Evolutionary conservation across 2,329 filamentous ascomycete species (phyloP).

Genomic region (Furcasterigmium furcatum): DNA sequence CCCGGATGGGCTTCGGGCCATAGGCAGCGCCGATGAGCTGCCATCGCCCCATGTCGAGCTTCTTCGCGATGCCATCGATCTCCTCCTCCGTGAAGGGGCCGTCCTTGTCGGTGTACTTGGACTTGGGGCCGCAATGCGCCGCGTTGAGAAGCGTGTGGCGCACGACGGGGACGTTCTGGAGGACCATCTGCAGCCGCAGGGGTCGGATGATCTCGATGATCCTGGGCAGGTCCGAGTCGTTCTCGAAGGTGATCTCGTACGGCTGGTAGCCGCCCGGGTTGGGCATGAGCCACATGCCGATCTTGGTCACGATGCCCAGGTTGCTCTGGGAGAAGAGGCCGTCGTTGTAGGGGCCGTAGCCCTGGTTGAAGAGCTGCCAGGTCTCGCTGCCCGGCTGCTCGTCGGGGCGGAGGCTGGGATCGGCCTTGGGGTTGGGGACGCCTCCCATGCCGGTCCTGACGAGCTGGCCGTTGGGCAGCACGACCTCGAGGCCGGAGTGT

Average conservation of each 20-base stretch:
- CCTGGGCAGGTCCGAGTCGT: slow-evolving; percentile 15
- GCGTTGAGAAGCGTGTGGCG: slow-evolving; percentile 39
- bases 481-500: slow-evolving; percentile 39
- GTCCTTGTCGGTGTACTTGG: slow-evolving; percentile 17
- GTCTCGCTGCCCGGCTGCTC: slow-evolving; percentile 29
- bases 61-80: slow-evolving; percentile 33
- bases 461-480: slow-evolving; percentile 36
- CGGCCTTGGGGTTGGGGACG: slow-evolving; percentile 8
- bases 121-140: slow-evolving; percentile 29
- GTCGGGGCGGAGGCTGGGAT: slow-evolving; percentile 5
- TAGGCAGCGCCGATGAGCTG: slow-evolving; percentile 42
- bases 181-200: slow-evolving; percentile 32
- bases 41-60: slow-evolving; percentile 39
- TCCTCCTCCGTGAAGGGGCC: slow-evolving; percentile 31
- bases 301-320: slow-evolving; percentile 48
- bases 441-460: slow-evolving; percentile 37
- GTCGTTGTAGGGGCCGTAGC: slow-evolving; percentile 32
- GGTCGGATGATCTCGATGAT: slow-evolving; percentile 31
- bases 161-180: slow-evolving; percentile 45
- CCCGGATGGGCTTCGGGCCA: slow-evolving; percentile 24
- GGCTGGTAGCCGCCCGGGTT: slow-evolving; percentile 44
- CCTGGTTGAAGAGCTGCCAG: slow-evolving; percentile 38
- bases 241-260: slow-evolving; percentile 14
- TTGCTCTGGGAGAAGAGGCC: slow-evolving; percentile 48
- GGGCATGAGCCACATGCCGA: slow-evolving; percentile 50